Evolutionary conservation across 2,329 filamentous ascomycete species (phyloP), one percentile per base, ranked within the genome.

Genomic region (Huntiella decipiens): DNA sequence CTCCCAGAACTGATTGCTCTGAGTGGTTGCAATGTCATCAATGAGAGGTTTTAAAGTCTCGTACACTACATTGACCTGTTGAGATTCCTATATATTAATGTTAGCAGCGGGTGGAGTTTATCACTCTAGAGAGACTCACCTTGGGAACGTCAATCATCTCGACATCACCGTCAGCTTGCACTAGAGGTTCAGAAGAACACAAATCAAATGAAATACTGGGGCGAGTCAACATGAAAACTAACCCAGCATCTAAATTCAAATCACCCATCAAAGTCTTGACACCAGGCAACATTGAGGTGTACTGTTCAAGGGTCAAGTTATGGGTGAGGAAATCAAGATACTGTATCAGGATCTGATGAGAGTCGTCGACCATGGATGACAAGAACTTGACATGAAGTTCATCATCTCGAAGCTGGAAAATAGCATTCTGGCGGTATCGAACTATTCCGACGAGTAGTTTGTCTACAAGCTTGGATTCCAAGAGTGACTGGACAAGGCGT

Each of bases 361-460:
- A 80, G 58, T 94, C 87, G 57, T 98, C 91, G 44, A 93, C 73
- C 52, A 94, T 78, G 44, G 85, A 85, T 2, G 84, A 82, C 10
- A 96, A 65, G 38, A 87, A 79, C 60, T 98, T 98, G 58, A 95
- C 77, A 51, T 92, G 86, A 0, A 82, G 79, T 48, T 81, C 74
- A 17, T 71, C 67, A 33, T 85, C 76, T 5, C 80, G 72, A 1
- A 79, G 64, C 36, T 77, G 77, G 61, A 81, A 92, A 17, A 91
- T 74, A 51, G 85, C 91, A n/a, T 80, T 77, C 57, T 92, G 79
- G 40, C 85, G 77, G 60, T 94, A 86, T 56, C 95, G 87, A 0
- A 87, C 83, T 54, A 98, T 79, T 38, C 86, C 81, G 54, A 96
- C 73, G n/a, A 98, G 71, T 2, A 96, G 69, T 50, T 84, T 80